phyloP scores from a whole-genome alignment of 2,329 filamentous ascomycete species.

The Fusarium mexicanum region DNA sequence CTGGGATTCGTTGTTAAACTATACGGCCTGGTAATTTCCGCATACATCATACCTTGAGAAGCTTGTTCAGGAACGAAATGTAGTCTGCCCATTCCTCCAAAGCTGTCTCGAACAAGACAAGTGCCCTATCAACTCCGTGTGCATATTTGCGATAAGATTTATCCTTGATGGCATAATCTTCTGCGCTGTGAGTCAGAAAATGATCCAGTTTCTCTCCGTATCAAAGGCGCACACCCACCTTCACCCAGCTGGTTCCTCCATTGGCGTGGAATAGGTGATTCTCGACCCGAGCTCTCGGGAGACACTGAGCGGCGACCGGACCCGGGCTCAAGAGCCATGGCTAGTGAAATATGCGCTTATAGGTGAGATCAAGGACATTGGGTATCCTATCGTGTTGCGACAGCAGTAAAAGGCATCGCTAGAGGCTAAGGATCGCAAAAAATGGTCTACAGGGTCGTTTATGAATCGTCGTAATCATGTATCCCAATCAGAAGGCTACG shows the following conservation, averaged over 20 bases:
- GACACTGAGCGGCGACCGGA: conserved; percentile 70
- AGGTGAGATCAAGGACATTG: conserved; percentile 35
- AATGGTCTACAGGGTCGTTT: conserved; percentile 4
- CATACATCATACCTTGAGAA: conserved; percentile 76
- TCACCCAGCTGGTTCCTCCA: conserved; percentile 81
- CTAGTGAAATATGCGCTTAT: conserved; percentile 42
- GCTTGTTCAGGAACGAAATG: conserved; percentile 91
- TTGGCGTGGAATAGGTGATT: conserved; percentile 78
- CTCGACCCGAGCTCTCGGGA: conserved; percentile 84
- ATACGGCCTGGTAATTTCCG: too few species aligned
- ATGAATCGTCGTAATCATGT: conserved; percentile 28
- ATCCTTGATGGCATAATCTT: conserved; percentile 68
- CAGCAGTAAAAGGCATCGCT: conserved; percentile 31
- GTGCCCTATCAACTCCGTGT: conserved; percentile 83
- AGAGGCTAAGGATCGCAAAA: conserved; percentile 1
- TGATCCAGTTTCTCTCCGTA: neutral
- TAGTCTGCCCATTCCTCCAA: conserved; percentile 99
- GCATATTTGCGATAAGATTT: conserved; percentile 89
- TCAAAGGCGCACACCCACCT: conserved; percentile 63
- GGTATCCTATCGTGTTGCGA: conserved; percentile 20
- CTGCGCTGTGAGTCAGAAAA: conserved; percentile 46
- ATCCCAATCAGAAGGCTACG: conserved; percentile 44
- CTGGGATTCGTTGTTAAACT: conserved; percentile 53
- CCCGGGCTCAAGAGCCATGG: conserved; percentile 72
- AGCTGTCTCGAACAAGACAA: conserved; percentile 90